A percentile compares a stretch with the other conserved stretches of the same genome.
Conservation (phyloP, 2,329 filamentous ascomycete genomes). For the Calonectria naviculata region DNA sequence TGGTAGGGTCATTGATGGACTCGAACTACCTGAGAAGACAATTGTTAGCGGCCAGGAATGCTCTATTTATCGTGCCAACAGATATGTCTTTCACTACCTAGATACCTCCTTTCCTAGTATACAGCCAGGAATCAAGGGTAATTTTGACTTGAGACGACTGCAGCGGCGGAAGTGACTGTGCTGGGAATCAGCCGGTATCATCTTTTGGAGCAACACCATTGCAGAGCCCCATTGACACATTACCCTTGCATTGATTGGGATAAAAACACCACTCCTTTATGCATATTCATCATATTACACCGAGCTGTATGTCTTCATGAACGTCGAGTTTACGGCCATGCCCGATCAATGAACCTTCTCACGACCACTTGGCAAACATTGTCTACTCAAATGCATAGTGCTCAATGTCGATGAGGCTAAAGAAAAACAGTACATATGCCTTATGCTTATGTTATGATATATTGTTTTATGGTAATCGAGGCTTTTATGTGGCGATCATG, state of each 20-base stretch:
- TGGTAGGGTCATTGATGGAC: conserved; percentile 66
- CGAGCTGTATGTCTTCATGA: conserved; percentile 64
- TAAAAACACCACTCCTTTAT: conserved; percentile 73
- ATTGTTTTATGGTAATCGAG: background rate
- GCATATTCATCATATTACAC: conserved; percentile 71
- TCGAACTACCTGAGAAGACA: conserved; percentile 62
- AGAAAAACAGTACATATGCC: background rate
- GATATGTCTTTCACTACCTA: conserved; percentile 80
- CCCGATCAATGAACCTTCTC: conserved; percentile 76
- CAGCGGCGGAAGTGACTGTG: conserved; percentile 72
- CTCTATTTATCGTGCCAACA: conserved; percentile 68
- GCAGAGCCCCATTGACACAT: too few species aligned
- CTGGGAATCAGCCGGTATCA: conserved; percentile 72
- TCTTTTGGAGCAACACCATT: too few species aligned
- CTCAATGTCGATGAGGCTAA: conserved; percentile 24
- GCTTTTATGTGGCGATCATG: background rate
- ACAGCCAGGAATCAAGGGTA: conserved; percentile 81
- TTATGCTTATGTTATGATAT: background rate
- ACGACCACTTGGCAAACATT: conserved; percentile 69
- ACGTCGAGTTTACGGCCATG: conserved; percentile 69
- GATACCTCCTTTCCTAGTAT: conserved; percentile 83
- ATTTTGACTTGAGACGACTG: conserved; percentile 73
- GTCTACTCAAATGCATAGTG: conserved; percentile 63
- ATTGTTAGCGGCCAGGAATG: conserved; percentile 72
- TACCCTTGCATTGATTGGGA: conserved; percentile 71